A percentile compares a stretch with the other conserved stretches of the same genome.
phyloP scores from a whole-genome alignment of 305 asterid species.

The Plantago lanceolata region DNA sequence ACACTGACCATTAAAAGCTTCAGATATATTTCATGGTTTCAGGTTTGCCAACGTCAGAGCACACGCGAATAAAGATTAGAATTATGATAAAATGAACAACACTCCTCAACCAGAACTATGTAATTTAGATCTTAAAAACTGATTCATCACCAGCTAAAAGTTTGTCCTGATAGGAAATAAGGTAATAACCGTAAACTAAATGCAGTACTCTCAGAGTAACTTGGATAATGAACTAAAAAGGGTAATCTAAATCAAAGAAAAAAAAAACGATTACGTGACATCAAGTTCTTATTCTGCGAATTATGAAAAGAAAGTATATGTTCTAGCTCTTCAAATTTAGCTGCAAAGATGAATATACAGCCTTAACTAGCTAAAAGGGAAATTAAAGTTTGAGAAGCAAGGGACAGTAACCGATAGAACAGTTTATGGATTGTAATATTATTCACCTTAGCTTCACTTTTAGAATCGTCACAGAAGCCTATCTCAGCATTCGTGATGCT shows the following conservation, averaged over 20 bases:
- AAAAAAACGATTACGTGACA: not conserved
- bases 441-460: conserved; percentile 37
- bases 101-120: too few relatives aligned
- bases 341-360: not conserved
- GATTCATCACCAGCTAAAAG: too few relatives aligned
- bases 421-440: not conserved
- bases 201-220: not conserved
- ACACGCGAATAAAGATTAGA: too few relatives aligned
- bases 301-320: not conserved
- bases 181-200: too few relatives aligned
- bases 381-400: not conserved
- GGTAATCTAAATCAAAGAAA: not conserved
- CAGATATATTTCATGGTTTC: too few relatives aligned
- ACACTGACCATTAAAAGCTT: too few relatives aligned
- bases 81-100: too few relatives aligned
- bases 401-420: not conserved
- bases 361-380: not conserved
- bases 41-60: too few relatives aligned
- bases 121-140: too few relatives aligned
- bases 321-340: not conserved
- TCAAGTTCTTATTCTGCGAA: not conserved
- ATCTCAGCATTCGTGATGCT: conserved; percentile 14
- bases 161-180: too few relatives aligned
- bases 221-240: not conserved
- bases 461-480: conserved; percentile 20